These are phyloP conservation scores for Pseudomonodictys pantanalensis DNA, from an alignment of 495 filamentous ascomycete genomes.

Conservation along the genomic window DNA sequence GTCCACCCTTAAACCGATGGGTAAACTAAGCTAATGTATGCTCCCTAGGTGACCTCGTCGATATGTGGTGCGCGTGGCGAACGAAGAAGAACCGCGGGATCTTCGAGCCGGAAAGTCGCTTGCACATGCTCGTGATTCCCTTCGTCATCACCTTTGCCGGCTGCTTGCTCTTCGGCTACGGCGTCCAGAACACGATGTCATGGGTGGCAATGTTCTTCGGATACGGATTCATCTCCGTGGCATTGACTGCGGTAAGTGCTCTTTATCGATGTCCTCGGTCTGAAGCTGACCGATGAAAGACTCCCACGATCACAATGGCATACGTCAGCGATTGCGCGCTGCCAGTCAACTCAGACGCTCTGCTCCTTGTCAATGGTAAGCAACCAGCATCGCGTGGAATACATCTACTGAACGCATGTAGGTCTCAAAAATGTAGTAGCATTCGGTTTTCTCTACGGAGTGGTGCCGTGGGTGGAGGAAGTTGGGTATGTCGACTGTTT, in stretches of 20 bases:
- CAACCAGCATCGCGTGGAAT: too few species aligned
- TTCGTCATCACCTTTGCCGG: conserved; percentile 37
- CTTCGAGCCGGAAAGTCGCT: conserved; percentile 36
- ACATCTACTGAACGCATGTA: neutral
- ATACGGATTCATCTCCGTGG: conserved; percentile 38
- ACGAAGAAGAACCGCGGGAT: conserved; percentile 36
- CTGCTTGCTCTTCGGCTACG: conserved; percentile 39
- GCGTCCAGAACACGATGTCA: conserved; percentile 30
- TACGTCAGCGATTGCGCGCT: conserved; percentile 39
- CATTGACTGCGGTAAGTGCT: conserved; percentile 31
- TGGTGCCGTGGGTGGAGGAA: conserved; percentile 39
- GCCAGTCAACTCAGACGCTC: conserved; percentile 38
- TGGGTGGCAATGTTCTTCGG: conserved; percentile 40
- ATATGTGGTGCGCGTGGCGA: conserved; percentile 35
- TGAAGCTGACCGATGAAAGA: neutral
- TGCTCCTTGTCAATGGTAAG: conserved; percentile 39
- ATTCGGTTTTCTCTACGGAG: conserved; percentile 38
- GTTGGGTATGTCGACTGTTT: conserved; percentile 38
- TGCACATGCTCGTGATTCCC: conserved; percentile 35
- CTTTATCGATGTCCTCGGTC: neutral
- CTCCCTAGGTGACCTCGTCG: conserved; percentile 20
- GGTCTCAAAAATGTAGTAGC: conserved; percentile 33
- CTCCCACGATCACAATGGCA: conserved; percentile 32
- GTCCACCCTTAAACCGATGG: neutral
- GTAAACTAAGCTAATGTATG: neutral